These are phyloP conservation scores for Heliosperma pusillum DNA, from an alignment of 148 eudicot species.

Conservation along the genomic window DNA sequence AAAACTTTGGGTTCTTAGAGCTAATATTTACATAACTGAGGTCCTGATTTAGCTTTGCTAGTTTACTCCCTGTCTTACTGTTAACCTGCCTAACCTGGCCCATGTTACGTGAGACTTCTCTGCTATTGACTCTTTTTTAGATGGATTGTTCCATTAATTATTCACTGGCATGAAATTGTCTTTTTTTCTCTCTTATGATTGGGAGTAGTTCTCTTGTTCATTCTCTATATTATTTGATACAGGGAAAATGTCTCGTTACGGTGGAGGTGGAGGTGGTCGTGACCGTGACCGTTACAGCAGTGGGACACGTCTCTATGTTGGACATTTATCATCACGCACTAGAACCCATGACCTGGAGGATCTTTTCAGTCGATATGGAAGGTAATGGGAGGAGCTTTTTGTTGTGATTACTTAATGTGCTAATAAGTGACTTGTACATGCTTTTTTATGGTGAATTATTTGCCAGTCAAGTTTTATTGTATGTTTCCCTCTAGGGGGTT, in stretches of 20 bases:
- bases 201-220: not conserved
- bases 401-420: not conserved
- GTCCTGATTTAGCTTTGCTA: not conserved
- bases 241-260: conserved; percentile 52
- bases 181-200: no score
- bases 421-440: no score
- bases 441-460: no score
- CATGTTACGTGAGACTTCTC: not conserved
- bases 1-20: no score
- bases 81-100: not conserved
- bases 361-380: conserved; percentile 84
- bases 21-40: not conserved
- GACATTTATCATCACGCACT: conserved; percentile 78
- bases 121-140: not conserved
- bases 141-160: not conserved
- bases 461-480: no score
- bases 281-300: conserved; percentile 32
- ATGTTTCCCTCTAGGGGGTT: no score
- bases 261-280: conserved; percentile 33
- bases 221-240: conserved; percentile 5
- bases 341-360: conserved; percentile 81
- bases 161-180: no score
- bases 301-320: conserved; percentile 85
- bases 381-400: conserved; percentile 37
- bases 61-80: not conserved